Evolutionary conservation across 2,329 filamentous ascomycete genomes (phyloP).

Genomic region (Beauveria bassiana): DNA sequence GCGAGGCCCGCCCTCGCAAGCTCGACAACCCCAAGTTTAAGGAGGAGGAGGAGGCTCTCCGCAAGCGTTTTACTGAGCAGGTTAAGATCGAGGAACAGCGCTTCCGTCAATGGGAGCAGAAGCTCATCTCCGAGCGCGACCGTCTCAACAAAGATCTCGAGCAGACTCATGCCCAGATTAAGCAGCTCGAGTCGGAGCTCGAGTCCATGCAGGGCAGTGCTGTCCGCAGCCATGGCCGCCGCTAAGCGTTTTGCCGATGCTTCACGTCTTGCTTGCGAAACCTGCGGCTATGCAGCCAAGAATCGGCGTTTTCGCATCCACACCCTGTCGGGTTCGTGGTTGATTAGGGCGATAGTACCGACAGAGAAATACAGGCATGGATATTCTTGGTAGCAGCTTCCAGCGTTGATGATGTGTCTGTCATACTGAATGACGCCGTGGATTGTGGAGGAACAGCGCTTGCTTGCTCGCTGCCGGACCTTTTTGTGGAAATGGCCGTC

Average conservation of each 20-base stretch:
- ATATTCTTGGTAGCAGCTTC: conserved; percentile 18
- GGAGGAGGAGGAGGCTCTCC: conserved; percentile 96
- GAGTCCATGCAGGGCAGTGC: conserved; percentile 87
- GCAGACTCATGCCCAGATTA: conserved; percentile 91
- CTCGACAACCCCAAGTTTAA: conserved; percentile 99
- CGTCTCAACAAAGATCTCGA: conserved; percentile 99
- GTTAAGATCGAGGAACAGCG: conserved; percentile 99
- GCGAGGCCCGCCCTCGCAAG: conserved; percentile 93
- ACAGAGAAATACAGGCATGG: conserved; percentile 22
- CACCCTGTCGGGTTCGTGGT: conserved; percentile 27
- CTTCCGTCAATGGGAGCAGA: conserved; percentile 99
- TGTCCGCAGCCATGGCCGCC: conserved; percentile 85
- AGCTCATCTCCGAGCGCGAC: conserved; percentile 97
- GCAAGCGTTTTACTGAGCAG: conserved; percentile 99
- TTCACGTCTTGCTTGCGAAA: conserved; percentile 15
- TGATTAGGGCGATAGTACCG: conserved; percentile 18
- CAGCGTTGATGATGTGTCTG: neutral
- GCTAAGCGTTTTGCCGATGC: conserved; percentile 43
- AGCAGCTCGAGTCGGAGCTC: conserved; percentile 84
- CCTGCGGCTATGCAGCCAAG: conserved; percentile 21
- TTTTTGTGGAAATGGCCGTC: neutral
- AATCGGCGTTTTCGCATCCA: conserved; percentile 18
- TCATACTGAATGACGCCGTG: neutral
- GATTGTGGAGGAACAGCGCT: conserved; percentile 8
- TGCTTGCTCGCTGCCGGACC: conserved; percentile 9